phyloP scores from a whole-genome alignment of 371 early-diverging fungal genomes.

The Mucor mucedo region DNA sequence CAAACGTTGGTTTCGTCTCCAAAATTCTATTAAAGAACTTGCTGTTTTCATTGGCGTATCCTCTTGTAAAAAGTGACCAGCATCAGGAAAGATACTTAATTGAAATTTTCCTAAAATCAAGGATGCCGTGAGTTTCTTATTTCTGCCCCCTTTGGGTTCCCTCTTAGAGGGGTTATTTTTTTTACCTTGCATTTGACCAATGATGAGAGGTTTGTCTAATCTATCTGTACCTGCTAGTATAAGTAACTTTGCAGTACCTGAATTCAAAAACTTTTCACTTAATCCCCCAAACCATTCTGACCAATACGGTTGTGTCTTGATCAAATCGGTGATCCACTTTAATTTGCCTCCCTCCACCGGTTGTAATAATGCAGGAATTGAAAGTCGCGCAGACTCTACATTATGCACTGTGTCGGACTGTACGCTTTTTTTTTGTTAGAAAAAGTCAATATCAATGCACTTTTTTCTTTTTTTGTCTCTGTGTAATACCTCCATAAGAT shows the following conservation, averaged over 20 bases:
- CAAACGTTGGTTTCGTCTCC: slow-evolving; percentile 76
- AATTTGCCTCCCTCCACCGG: slow-evolving; percentile 22
- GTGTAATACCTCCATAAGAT: slow-evolving; percentile 66
- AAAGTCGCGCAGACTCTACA: slow-evolving; percentile 74
- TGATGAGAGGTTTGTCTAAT: slow-evolving; percentile 88
- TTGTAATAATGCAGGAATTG: slow-evolving; percentile 69
- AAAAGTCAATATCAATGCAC: not conserved
- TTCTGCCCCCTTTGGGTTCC: not conserved
- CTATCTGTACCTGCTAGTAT: slow-evolving; percentile 92
- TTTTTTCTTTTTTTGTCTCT: not conserved
- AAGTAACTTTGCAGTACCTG: slow-evolving; percentile 78
- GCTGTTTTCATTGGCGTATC: slow-evolving; percentile 84
- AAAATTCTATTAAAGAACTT: slow-evolving; percentile 73
- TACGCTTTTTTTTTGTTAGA: slow-evolving; percentile 35
- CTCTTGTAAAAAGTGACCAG: slow-evolving; percentile 92
- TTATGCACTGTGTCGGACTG: slow-evolving; percentile 70
- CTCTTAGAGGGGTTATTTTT: too few species aligned
- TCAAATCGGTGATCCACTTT: slow-evolving; percentile 79
- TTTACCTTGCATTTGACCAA: slow-evolving; percentile 96
- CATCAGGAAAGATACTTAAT: slow-evolving; percentile 78
- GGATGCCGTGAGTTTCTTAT: too few species aligned
- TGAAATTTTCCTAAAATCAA: slow-evolving; percentile 76
- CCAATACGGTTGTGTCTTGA: slow-evolving; percentile 79
- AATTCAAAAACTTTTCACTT: slow-evolving; percentile 78
- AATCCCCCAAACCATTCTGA: slow-evolving; percentile 86